Percentiles rank a stretch among this genome's conserved stretches.
These are phyloP conservation scores for Protomyces gravidus DNA, from an alignment of 1,139 yeast genomes.

Conservation along the genomic window DNA sequence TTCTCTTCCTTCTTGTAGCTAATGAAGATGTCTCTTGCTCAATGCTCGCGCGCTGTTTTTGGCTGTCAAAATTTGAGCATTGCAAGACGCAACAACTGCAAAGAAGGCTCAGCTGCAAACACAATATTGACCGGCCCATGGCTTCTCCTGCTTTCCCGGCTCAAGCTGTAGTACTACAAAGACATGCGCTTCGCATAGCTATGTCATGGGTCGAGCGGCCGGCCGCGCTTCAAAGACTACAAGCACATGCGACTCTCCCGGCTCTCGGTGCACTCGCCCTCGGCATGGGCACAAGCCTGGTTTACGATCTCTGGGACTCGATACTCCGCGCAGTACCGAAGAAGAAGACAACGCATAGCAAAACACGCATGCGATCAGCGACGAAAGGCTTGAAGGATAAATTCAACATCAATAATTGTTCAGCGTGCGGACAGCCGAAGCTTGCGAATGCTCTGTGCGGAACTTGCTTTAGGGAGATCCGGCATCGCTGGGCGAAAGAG, in stretches of 20 bases:
- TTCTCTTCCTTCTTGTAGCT: no score
- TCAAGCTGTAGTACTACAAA: neutral
- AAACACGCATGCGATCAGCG: constrained; percentile 31
- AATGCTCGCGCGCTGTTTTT: no score
- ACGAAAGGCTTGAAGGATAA: constrained; percentile 30
- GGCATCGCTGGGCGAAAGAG: constrained; percentile 37
- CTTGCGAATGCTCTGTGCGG: constrained; percentile 30
- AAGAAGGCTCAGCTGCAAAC: no score
- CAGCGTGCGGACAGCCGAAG: constrained; percentile 30
- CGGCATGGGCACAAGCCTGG: neutral
- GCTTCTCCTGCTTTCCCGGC: neutral
- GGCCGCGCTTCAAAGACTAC: neutral
- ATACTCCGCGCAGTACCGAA: constrained; percentile 31
- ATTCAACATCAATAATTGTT: constrained; percentile 25
- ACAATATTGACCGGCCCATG: no score
- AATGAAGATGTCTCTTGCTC: no score
- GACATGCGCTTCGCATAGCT: neutral
- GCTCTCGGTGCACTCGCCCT: neutral
- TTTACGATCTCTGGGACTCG: constrained; percentile 15
- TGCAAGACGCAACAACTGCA: no score
- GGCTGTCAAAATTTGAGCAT: no score
- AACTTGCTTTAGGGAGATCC: constrained; percentile 24
- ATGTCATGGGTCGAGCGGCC: neutral
- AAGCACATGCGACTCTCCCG: neutral
- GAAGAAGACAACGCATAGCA: constrained; percentile 31